A percentile compares a stretch with the other conserved stretches of the same genome.
These are phyloP conservation scores for Fraxinus excelsior DNA, from an alignment of 257 asterid genomes.

Conservation along the genomic window DNA sequence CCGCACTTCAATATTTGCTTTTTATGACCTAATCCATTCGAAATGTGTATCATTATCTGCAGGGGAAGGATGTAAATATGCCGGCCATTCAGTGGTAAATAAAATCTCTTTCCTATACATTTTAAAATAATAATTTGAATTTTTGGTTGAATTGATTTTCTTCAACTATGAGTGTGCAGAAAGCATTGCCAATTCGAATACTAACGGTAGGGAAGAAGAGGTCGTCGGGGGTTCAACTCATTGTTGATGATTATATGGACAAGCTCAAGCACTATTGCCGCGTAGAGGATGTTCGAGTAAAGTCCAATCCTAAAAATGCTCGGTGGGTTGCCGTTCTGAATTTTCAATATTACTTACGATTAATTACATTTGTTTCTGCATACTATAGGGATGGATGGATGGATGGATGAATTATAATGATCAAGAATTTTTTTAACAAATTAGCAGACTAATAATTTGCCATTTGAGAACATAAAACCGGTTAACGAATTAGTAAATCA, in stretches of 20 bases:
- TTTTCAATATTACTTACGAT: not conserved
- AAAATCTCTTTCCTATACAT: not conserved
- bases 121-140: not conserved
- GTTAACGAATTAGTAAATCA: not conserved
- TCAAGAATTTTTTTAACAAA: no score
- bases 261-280: conserved; percentile 74
- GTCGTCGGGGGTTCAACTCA: conserved; percentile 72
- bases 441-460: no score
- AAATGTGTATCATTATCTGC: conserved; percentile 4
- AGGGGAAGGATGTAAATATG: conserved; percentile 51
- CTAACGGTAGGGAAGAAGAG: conserved; percentile 83
- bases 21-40: not conserved
- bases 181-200: conserved; percentile 78
- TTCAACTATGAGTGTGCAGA: conserved; percentile 31
- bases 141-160: not conserved
- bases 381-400: not conserved
- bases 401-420: not conserved
- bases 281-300: conserved; percentile 67
- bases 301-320: conserved; percentile 84
- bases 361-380: not conserved
- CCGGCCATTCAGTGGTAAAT: conserved; percentile 49
- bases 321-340: conserved; percentile 41
- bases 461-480: not conserved
- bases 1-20: not conserved
- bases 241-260: conserved; percentile 63